Conservation (phyloP, 2,329 filamentous ascomycete species). For the Arachnomyces sp. region DNA sequence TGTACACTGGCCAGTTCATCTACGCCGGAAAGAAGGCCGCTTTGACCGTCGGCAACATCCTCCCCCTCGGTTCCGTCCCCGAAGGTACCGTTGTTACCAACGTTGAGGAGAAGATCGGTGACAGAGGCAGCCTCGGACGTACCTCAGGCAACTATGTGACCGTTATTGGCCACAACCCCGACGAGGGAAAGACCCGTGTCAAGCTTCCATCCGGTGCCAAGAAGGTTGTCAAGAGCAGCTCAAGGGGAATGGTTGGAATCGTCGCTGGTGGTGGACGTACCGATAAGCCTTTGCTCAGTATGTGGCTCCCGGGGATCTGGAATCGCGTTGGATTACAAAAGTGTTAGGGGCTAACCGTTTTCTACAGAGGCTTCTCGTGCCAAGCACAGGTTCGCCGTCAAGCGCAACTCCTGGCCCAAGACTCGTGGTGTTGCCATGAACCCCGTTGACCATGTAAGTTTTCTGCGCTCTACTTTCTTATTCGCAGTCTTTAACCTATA, state of each 20-base stretch:
- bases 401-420: slow-evolving; percentile 99
- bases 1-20: slow-evolving; percentile 99
- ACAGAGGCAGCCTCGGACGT: slow-evolving; percentile 91
- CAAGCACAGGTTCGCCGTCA: slow-evolving; percentile 99
- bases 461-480: background rate
- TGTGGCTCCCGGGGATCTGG: slow-evolving; percentile 11
- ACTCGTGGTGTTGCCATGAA: slow-evolving; percentile 99
- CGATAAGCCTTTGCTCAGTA: slow-evolving; percentile 97
- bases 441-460: slow-evolving; percentile 84
- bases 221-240: slow-evolving; percentile 90
- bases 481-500: slow-evolving; percentile 14
- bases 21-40: slow-evolving; percentile 99
- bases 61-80: slow-evolving; percentile 86
- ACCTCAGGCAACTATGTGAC: slow-evolving; percentile 99
- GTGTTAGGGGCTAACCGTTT: slow-evolving; percentile 32
- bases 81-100: slow-evolving; percentile 99
- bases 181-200: slow-evolving; percentile 99
- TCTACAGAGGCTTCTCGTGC: slow-evolving; percentile 87
- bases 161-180: slow-evolving; percentile 92
- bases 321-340: background rate
- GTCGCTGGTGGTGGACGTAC: slow-evolving; percentile 98
- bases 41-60: slow-evolving; percentile 94
- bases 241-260: slow-evolving; percentile 98
- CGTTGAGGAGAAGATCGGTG: slow-evolving; percentile 97
- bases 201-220: slow-evolving; percentile 99